These are phyloP conservation scores for Herpotrichia juniperi DNA, from an alignment of 2,329 filamentous ascomycete genomes.

Conservation along the genomic window DNA sequence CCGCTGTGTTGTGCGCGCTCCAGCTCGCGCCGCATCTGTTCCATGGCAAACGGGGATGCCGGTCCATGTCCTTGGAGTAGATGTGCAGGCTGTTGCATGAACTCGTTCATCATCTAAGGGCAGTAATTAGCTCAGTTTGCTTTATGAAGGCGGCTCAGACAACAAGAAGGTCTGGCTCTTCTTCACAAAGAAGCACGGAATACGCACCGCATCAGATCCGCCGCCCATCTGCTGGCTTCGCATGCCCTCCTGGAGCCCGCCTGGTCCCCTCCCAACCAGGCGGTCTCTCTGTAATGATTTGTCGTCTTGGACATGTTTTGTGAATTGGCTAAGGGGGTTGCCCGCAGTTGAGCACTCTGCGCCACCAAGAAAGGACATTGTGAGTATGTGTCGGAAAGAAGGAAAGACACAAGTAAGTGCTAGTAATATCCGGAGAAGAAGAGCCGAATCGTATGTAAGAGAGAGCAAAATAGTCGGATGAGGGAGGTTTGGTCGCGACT, in stretches of 20 bases:
- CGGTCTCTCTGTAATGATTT: slow-evolving; percentile 92
- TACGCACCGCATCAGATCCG: slow-evolving; percentile 66
- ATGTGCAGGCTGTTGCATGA: slow-evolving; percentile 78
- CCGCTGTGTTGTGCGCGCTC: slow-evolving; percentile 60
- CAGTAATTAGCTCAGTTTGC: slow-evolving; percentile 31
- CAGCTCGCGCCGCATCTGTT: slow-evolving; percentile 68
- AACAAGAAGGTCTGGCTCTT: not conserved
- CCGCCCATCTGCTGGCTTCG: slow-evolving; percentile 72
- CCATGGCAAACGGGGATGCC: slow-evolving; percentile 68
- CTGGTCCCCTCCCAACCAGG: slow-evolving; percentile 75
- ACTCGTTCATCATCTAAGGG: slow-evolving; percentile 86
- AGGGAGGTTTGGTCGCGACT: not conserved
- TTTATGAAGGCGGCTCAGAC: not conserved
- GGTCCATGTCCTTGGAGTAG: slow-evolving; percentile 60
- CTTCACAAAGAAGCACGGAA: not conserved
- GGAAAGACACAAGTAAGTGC: too few species aligned
- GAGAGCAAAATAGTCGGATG: not conserved
- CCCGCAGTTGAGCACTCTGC: slow-evolving; percentile 95
- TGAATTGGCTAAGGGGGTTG: slow-evolving; percentile 96
- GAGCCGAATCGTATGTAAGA: not conserved
- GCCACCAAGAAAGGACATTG: slow-evolving; percentile 94
- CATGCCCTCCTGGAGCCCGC: slow-evolving; percentile 76
- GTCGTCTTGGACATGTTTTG: slow-evolving; percentile 96
- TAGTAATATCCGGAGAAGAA: too few species aligned
- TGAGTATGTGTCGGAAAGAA: slow-evolving; percentile 23